Evolutionary conservation across 148 eudicot species (phyloP), one percentile per base, ranked within the genome.

Genomic region (Dianthus caryophyllus): DNA sequence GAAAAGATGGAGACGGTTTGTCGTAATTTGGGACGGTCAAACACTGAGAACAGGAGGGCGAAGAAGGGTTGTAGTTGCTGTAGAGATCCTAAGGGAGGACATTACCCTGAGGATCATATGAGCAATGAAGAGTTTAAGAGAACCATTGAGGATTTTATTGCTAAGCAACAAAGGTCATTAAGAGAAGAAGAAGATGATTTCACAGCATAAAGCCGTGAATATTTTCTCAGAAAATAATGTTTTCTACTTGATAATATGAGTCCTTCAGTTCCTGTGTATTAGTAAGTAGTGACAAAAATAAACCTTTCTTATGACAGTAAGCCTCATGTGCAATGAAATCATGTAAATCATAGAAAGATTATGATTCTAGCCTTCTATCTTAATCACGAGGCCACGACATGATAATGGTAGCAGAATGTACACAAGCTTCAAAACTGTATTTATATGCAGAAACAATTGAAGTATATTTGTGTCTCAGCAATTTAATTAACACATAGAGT

Each of bases 81-180:
- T 4, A 58, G 64, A 51, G 59, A 67, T 58, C 22, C 66, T 65
- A 14, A 52, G 75, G 62, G 30, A 16, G 63, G 25, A 15, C 55
- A 67, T 41, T 72, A 69, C 58, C 78, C 82, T 24, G 87, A 82
- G 76, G 91, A 88, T 74, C 79, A 78, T 53, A 79, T 88, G 96
- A 86, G 87, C 36, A 67, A 72, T 44, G 89, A 88, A 24, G 91
- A 88, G 43, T 88, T 88, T 67, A 73, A 84, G 67, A 73, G 65
- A 51, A 83, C 81, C 1, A 80, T 89, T 13, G 96, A 94, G 70
- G 84, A 75, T 61, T 94, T 94, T 55, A 94, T 94, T 64, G 96
- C 97, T 31, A 80, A 82, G 74, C 97, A 94, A 60, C 99, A 90
- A 73, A 88, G 76, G 84, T 69, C 64, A 25, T 70, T 94, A 67